Evolutionary conservation across 139 green algal genomes (phyloP).

Genomic region (Chlorella sp.): DNA sequence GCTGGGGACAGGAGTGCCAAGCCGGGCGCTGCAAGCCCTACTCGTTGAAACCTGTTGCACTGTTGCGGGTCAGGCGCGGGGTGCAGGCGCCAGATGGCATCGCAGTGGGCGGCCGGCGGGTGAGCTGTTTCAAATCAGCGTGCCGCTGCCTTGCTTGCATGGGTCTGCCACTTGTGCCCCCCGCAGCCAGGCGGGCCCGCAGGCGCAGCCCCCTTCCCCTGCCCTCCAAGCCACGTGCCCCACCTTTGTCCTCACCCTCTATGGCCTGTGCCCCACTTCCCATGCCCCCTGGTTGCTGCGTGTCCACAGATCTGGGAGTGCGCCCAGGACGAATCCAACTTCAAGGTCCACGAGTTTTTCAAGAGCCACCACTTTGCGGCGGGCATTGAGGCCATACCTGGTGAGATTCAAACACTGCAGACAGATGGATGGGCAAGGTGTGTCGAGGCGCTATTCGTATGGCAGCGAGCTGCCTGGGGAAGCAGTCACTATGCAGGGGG

Average conservation of each 20-base stretch:
- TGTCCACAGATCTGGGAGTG: constrained; percentile 88
- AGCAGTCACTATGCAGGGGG: too few relatives aligned
- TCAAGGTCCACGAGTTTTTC: constrained; percentile 97
- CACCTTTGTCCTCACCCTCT: too few relatives aligned
- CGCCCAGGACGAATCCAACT: constrained; percentile 81
- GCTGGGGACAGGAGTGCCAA: too few relatives aligned
- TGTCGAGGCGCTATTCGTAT: not conserved
- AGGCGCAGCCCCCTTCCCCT: not conserved
- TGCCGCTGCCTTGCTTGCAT: too few relatives aligned
- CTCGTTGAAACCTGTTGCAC: too few relatives aligned
- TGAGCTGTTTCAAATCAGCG: too few relatives aligned
- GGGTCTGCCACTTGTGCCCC: too few relatives aligned
- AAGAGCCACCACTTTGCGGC: constrained; percentile 86
- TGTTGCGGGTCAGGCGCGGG: too few relatives aligned
- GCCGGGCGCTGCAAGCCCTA: too few relatives aligned
- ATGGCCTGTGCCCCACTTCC: not conserved
- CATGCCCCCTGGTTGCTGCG: not conserved
- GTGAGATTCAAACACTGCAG: constrained; percentile 29
- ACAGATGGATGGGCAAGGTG: not conserved
- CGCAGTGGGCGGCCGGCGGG: too few relatives aligned
- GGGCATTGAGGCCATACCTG: constrained; percentile 90
- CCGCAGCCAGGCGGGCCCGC: too few relatives aligned
- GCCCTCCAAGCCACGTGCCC: not conserved
- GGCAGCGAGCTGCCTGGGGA: not conserved
- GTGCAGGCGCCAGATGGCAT: too few relatives aligned